Evolutionary conservation across 129 eudicot species (phyloP).

Genomic region (Centrapalus pauciflorus): DNA sequence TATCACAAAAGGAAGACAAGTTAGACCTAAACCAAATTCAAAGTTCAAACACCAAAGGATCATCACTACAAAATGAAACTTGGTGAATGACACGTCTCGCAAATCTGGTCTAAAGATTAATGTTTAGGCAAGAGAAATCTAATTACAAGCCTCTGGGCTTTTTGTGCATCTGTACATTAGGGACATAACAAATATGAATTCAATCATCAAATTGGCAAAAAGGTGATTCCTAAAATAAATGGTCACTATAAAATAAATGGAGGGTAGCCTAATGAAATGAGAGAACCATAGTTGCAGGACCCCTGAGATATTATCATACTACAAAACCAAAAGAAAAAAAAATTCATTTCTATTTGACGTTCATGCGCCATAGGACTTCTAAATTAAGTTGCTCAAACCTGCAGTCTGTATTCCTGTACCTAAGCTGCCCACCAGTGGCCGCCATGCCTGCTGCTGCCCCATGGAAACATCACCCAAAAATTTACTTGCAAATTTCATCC

Average conservation of each 20-base stretch:
- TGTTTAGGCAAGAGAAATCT: too few species aligned
- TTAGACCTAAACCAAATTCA: too few species aligned
- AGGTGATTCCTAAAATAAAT: neutral
- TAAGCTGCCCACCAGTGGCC: conserved; percentile 8
- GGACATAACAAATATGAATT: too few species aligned
- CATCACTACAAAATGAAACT: too few species aligned
- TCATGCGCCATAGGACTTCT: conserved; percentile 10
- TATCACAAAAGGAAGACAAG: too few species aligned
- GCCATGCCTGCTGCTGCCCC: conserved; percentile 3
- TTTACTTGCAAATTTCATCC: conserved; percentile 18
- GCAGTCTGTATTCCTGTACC: conserved; percentile 14
- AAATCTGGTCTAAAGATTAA: too few species aligned
- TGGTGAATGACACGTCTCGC: too few species aligned
- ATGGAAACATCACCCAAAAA: conserved; percentile 5
- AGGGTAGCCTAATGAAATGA: neutral
- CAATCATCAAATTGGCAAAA: neutral
- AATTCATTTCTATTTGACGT: neutral
- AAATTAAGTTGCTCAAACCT: conserved; percentile 12
- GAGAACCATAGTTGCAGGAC: conserved; percentile 4
- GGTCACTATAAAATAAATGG: conserved; percentile 8
- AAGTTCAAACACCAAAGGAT: too few species aligned
- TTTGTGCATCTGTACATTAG: too few species aligned
- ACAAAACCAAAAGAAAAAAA: neutral
- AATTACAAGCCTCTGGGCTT: too few species aligned
- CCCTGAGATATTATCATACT: conserved; percentile 14